These are phyloP conservation scores for Kluyveromyces dobzhanskii DNA, from an alignment of 805 yeast genomes.

Conservation along the genomic window DNA sequence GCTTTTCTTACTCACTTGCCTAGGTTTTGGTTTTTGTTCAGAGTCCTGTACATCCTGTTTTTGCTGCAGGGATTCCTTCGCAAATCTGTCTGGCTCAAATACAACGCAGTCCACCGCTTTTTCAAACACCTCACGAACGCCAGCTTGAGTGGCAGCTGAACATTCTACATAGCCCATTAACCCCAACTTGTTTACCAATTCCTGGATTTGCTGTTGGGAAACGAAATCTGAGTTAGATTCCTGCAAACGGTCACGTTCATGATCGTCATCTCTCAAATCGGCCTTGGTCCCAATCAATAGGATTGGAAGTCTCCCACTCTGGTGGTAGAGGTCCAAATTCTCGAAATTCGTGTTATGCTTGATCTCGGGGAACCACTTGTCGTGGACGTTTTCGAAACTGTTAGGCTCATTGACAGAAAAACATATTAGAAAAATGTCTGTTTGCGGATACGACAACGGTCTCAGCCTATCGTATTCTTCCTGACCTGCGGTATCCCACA, in stretches of 20 bases:
- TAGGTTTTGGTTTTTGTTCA: not conserved
- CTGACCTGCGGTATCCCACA: slow-evolving; percentile 97
- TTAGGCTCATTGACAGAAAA: slow-evolving; percentile 77
- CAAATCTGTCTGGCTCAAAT: slow-evolving; percentile 33
- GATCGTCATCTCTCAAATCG: slow-evolving; percentile 77
- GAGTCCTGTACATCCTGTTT: slow-evolving; percentile 4
- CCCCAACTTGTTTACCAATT: slow-evolving; percentile 61
- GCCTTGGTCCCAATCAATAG: slow-evolving; percentile 82
- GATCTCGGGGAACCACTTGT: slow-evolving; percentile 83
- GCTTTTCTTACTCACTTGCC: slow-evolving; percentile 2
- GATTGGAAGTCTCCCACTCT: slow-evolving; percentile 34
- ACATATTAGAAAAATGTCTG: slow-evolving; percentile 80
- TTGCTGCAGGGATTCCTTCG: not conserved
- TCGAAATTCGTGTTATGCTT: slow-evolving; percentile 70
- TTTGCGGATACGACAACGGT: slow-evolving; percentile 86
- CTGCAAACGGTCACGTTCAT: slow-evolving; percentile 53
- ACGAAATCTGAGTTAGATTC: slow-evolving; percentile 59
- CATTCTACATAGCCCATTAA: slow-evolving; percentile 77
- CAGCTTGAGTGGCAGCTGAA: slow-evolving; percentile 82
- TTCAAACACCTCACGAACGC: slow-evolving; percentile 80
- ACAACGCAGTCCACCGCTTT: slow-evolving; percentile 67
- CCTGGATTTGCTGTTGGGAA: slow-evolving; percentile 49
- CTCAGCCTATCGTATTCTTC: slow-evolving; percentile 84
- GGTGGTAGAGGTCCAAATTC: slow-evolving; percentile 14
- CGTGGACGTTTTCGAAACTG: slow-evolving; percentile 70